Conservation (phyloP, 2,329 filamentous ascomycete species). For the Pseudocercospora cruenta region DNA sequence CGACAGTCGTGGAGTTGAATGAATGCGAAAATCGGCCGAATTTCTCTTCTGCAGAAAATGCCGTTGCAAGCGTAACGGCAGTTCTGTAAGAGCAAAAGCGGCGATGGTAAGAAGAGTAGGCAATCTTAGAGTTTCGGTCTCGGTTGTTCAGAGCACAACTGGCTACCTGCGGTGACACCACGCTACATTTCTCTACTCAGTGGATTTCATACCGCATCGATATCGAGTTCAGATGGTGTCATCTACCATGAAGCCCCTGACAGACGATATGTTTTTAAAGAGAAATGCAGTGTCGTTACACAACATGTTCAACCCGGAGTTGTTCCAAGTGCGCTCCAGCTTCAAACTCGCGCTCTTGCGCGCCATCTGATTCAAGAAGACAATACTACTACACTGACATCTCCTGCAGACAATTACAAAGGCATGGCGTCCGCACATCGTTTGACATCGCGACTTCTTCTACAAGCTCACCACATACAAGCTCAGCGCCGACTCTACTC, state of each 20-base stretch:
- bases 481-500: neutral
- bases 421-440: neutral
- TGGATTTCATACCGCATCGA: neutral
- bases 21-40: neutral
- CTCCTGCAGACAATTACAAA: neutral
- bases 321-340: neutral
- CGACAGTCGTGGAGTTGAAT: neutral
- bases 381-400: neutral
- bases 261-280: neutral
- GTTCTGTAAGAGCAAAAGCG: too few species aligned
- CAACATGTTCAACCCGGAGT: neutral
- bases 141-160: neutral
- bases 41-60: neutral
- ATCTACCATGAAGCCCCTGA: neutral
- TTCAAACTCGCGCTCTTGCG: neutral
- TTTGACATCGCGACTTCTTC: neutral
- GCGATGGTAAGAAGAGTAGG: too few species aligned
- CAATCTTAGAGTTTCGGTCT: neutral
- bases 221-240: neutral
- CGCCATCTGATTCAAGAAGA: neutral
- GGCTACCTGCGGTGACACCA: neutral
- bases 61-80: too few species aligned
- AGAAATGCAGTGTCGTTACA: neutral
- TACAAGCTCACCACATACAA: neutral
- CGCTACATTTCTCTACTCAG: neutral